phyloP scores from a whole-genome alignment of 352 stramenopile genomes.

The Pythium chondricola region DNA sequence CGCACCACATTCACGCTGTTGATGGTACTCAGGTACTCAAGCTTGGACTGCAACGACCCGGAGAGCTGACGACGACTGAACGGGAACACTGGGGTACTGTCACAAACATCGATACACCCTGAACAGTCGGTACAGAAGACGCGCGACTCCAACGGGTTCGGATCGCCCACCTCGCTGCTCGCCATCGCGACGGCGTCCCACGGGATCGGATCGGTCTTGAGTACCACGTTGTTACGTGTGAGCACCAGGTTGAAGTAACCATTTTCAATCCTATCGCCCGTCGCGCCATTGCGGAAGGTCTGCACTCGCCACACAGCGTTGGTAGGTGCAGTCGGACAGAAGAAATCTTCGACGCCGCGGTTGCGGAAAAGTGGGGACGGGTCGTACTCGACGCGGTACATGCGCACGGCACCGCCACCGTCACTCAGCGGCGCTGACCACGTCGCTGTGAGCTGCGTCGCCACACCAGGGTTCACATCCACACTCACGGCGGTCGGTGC shows the following conservation, averaged over 20 bases:
- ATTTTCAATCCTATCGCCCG: slow-evolving; percentile 28
- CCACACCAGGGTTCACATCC: slow-evolving; percentile 71
- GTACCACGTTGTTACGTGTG: slow-evolving; percentile 33
- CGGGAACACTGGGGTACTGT: slow-evolving; percentile 11
- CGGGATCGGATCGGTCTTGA: slow-evolving; percentile 80
- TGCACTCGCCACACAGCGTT: slow-evolving; percentile 54
- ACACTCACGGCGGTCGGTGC: slow-evolving; percentile 56
- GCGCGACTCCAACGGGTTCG: slow-evolving; percentile 21
- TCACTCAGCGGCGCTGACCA: slow-evolving; percentile 48
- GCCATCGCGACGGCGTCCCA: slow-evolving; percentile 89
- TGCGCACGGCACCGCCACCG: slow-evolving; percentile 50
- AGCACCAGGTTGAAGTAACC: slow-evolving; percentile 58
- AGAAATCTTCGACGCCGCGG: slow-evolving; percentile 54
- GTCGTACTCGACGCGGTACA: slow-evolving; percentile 80
- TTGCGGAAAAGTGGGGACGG: slow-evolving; percentile 60
- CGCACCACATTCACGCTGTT: slow-evolving; percentile 74
- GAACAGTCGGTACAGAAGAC: slow-evolving; percentile 62
- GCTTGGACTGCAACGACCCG: slow-evolving; percentile 69
- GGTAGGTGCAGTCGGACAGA: slow-evolving; percentile 47
- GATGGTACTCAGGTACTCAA: slow-evolving; percentile 41
- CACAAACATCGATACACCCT: slow-evolving; percentile 29
- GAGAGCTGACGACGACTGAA: slow-evolving; percentile 38
- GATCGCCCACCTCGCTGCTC: slow-evolving; percentile 68
- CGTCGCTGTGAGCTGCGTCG: slow-evolving; percentile 53
- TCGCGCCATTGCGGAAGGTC: slow-evolving; percentile 20